Evolutionary conservation across 495 filamentous ascomycete species (phyloP).

Genomic region (Penicillium longicatenatum): DNA sequence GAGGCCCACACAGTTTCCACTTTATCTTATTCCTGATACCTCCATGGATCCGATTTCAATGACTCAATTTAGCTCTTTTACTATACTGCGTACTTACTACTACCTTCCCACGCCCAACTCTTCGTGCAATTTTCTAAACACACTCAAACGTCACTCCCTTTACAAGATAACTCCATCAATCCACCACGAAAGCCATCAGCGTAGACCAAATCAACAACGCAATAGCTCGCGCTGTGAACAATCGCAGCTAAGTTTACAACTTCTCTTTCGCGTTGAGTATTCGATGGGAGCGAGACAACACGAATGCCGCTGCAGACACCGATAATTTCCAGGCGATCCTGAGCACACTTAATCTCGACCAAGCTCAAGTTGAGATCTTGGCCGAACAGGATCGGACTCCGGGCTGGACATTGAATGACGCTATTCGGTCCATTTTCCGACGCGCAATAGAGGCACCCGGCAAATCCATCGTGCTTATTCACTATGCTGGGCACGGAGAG

Average conservation of each 20-base stretch:
- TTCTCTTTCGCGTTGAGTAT: constrained; percentile 11
- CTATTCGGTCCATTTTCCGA: constrained; percentile 8
- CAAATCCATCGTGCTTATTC: constrained; percentile 13
- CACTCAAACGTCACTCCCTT: constrained; percentile 1
- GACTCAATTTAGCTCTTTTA: constrained; percentile 1
- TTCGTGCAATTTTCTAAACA: constrained; percentile 1
- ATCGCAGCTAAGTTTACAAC: constrained; percentile 12
- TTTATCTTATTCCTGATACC: too few species aligned
- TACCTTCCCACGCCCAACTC: constrained; percentile 3
- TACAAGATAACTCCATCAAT: constrained; percentile 6
- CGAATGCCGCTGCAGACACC: constrained; percentile 10
- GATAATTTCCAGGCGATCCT: constrained; percentile 15
- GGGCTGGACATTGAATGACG: constrained; percentile 12
- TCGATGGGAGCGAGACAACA: constrained; percentile 15
- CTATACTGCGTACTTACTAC: constrained; percentile 6
- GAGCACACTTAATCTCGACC: constrained; percentile 12
- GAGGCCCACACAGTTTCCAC: too few species aligned
- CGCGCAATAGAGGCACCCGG: constrained; percentile 6
- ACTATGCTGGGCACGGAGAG: constrained; percentile 19
- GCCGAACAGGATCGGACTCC: constrained; percentile 10
- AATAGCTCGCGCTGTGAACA: constrained; percentile 11
- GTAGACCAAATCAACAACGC: constrained; percentile 3
- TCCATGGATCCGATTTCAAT: too few species aligned
- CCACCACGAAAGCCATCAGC: constrained; percentile 7
- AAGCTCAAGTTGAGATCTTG: constrained; percentile 13